Evolutionary conservation across 257 asterid species (phyloP), one percentile per base, ranked within the genome.

Genomic region (Salvia rosmarinus): DNA sequence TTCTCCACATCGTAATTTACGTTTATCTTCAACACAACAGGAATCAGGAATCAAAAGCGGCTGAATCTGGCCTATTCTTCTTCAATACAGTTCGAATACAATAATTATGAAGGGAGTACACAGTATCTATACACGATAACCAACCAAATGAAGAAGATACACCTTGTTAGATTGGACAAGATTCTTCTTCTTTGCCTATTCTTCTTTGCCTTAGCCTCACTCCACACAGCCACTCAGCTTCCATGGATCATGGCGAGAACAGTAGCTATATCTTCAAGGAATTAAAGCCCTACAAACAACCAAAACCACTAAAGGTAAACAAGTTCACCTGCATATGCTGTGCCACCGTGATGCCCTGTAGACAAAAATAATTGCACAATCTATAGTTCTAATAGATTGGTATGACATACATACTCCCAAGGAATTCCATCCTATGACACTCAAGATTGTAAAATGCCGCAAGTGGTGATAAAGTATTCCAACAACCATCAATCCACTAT

Each of bases 401-500:
- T 20, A 39, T 39, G 1, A 0, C 42, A 39, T 39, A 39, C 44
- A 9, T 39, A 39, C 44, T 39, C 44, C 32, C 51, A 11, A 13
- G 49, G 32, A 14, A 46, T 23, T 28, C 56, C 13, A 11, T 19
- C 46, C 49, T 34, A 30, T 14, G 51, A 23, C 62, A 43, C 32
- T 46, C 72, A 21, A 42, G 14, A 44, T 40, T 37, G 60, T 16
- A 23, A 58, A 14, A 54, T 30, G 13, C n/a, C 17, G 25, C 6
- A 57, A n/a, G 51, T 72, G 71, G 58, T 44, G 46, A 40, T 13
- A 62, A 46, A 46, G 20, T 12, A 30, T 70, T 25, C 9, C 44
- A 55, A 65, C 54, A 55, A 67, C 69, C 70, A 60, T 37, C 30
- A 67, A 64, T 13, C 71, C n/a, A 67, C 61, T 30, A 28, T 44